A percentile compares a stretch with the other conserved stretches of the same genome.
Conservation (phyloP, 2,329 filamentous ascomycete genomes). For the Didymella exigua region DNA sequence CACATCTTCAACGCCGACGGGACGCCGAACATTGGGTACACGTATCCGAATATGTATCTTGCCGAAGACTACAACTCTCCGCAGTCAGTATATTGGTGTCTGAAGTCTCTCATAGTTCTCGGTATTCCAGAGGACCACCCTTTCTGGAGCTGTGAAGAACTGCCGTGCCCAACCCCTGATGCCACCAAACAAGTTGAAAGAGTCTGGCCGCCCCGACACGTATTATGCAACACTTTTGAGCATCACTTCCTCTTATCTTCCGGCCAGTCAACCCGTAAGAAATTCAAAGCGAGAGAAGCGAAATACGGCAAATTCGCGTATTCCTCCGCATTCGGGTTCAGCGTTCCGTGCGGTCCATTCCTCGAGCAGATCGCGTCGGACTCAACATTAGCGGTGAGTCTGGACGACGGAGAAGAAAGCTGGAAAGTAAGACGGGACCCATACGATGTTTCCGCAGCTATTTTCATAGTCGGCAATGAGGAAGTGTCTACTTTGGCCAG, state of each 20-base stretch:
- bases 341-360: slow-evolving; percentile 49
- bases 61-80: slow-evolving; percentile 61
- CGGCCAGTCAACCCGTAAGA: slow-evolving; percentile 18
- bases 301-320: slow-evolving; percentile 39
- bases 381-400: slow-evolving; percentile 27
- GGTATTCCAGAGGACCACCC: slow-evolving; percentile 39
- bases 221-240: slow-evolving; percentile 46
- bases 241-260: slow-evolving; percentile 25
- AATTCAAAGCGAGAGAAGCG: slow-evolving; percentile 24
- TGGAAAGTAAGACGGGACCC: slow-evolving; percentile 30
- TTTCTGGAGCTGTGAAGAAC: slow-evolving; percentile 53
- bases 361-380: slow-evolving; percentile 40
- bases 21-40: slow-evolving; percentile 53
- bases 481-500: slow-evolving; percentile 3
- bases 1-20: slow-evolving; percentile 55
- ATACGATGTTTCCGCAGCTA: slow-evolving; percentile 8
- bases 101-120: slow-evolving; percentile 54
- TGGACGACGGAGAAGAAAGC: slow-evolving; percentile 23
- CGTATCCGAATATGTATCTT: slow-evolving; percentile 58
- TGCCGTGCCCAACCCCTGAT: slow-evolving; percentile 27
- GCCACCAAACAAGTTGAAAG: slow-evolving; percentile 11
- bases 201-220: slow-evolving; percentile 46
- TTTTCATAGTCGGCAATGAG: slow-evolving; percentile 2
- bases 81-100: slow-evolving; percentile 58
- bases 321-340: slow-evolving; percentile 56